phyloP scores from a whole-genome alignment of 257 asterid genomes.

The Voacanga thouarsii region DNA sequence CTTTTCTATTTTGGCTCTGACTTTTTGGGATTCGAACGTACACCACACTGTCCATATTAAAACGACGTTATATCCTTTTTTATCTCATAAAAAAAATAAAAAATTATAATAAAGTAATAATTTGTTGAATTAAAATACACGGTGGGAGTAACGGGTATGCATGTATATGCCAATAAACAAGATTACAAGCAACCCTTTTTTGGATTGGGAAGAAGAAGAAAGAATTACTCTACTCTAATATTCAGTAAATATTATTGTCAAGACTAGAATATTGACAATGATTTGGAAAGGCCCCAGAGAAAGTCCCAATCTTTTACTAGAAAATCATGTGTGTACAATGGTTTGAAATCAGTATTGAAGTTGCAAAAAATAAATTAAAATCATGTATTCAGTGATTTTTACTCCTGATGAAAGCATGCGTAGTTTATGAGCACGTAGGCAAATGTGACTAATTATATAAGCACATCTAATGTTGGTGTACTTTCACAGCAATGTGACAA shows the following conservation, averaged over 20 bases:
- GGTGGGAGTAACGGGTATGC: neutral
- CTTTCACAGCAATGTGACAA: neutral
- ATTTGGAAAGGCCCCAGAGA: neutral
- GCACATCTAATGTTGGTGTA: neutral
- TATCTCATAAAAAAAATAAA: too few species aligned
- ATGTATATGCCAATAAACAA: neutral
- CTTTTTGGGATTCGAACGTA: neutral
- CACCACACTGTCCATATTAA: too few species aligned
- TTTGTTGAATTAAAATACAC: too few species aligned
- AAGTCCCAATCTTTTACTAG: neutral
- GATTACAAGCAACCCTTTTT: neutral
- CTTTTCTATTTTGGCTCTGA: neutral
- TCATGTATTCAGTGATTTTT: too few species aligned
- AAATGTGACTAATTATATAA: neutral
- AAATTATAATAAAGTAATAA: too few species aligned
- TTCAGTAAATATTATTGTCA: neutral
- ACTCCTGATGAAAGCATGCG: neutral
- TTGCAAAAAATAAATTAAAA: too few species aligned
- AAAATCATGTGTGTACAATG: neutral
- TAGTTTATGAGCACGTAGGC: neutral
- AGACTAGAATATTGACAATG: neutral
- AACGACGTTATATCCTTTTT: too few species aligned
- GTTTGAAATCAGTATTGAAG: neutral
- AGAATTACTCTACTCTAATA: neutral
- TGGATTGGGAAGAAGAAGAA: neutral